Conservation (phyloP, 257 asterid species). For the Fraxinus excelsior region DNA sequence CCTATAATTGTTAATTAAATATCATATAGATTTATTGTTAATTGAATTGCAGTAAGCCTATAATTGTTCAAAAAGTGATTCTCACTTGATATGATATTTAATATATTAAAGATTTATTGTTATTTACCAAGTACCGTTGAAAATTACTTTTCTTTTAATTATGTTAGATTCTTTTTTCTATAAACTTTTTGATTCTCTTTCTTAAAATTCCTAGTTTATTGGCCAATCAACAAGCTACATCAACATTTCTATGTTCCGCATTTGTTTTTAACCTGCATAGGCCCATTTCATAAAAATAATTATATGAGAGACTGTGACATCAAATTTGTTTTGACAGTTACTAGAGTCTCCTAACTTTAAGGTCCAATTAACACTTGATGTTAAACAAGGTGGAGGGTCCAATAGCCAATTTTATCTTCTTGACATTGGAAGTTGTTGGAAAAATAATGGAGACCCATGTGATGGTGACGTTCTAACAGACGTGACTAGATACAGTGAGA, state of each 20-base stretch:
- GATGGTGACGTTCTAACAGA: constrained; percentile 74
- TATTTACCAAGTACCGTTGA: not conserved
- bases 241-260: not conserved
- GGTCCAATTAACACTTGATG: constrained; percentile 65
- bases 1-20: no score
- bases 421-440: constrained; percentile 90
- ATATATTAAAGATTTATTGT: not conserved
- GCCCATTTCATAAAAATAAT: not conserved
- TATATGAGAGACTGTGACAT: not conserved
- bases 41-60: no score
- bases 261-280: not conserved
- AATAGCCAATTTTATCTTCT: constrained; percentile 82
- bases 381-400: constrained; percentile 77
- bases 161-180: not conserved
- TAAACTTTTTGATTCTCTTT: not conserved
- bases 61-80: no score
- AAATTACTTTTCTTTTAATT: not conserved
- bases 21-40: no score
- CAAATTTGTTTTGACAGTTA: constrained; percentile 37
- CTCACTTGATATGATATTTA: no score
- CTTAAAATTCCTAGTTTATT: not conserved
- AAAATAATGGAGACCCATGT: constrained; percentile 73
- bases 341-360: constrained; percentile 79
- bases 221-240: no score
- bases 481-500: constrained; percentile 82